phyloP scores from a whole-genome alignment of 805 yeast species.

The Saturnispora besseyi region DNA sequence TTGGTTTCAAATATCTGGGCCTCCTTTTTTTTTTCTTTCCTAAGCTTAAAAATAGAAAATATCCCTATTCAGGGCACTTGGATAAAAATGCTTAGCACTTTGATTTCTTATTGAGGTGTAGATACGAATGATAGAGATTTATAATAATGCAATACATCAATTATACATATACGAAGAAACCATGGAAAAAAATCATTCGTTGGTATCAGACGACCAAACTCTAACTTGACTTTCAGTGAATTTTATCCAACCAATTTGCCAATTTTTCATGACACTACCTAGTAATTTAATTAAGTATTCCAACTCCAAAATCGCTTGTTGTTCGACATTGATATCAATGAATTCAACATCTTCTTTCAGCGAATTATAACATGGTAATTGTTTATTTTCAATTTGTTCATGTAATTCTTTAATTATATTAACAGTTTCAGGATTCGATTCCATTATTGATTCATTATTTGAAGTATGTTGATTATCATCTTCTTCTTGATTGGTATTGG shows the following conservation, averaged over 20 bases:
- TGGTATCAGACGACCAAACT: conserved; percentile 18
- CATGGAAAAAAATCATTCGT: not conserved
- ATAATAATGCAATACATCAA: too few relatives aligned
- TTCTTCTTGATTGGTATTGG: not conserved
- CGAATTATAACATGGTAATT: conserved; percentile 39
- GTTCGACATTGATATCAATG: conserved; percentile 36
- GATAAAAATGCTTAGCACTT: not conserved
- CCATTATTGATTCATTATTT: conserved; percentile 9
- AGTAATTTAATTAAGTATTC: conserved; percentile 12
- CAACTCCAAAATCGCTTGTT: conserved; percentile 27
- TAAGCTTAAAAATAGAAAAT: not conserved
- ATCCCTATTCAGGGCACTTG: too few relatives aligned
- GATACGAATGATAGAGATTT: too few relatives aligned
- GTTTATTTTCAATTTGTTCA: conserved; percentile 29
- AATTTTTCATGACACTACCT: conserved; percentile 16
- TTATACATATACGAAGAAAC: not conserved
- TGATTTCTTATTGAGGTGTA: too few relatives aligned
- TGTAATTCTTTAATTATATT: conserved; percentile 17
- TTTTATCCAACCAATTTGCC: conserved; percentile 23
- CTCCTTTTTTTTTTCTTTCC: not conserved
- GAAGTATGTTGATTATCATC: conserved; percentile 5
- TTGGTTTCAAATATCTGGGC: not conserved
- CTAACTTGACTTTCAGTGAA: conserved; percentile 18
- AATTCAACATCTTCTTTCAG: conserved; percentile 35
- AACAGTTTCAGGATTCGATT: conserved; percentile 5